These are phyloP conservation scores for Nicotiana benthamiana DNA, from an alignment of 257 asterid genomes.

Conservation along the genomic window DNA sequence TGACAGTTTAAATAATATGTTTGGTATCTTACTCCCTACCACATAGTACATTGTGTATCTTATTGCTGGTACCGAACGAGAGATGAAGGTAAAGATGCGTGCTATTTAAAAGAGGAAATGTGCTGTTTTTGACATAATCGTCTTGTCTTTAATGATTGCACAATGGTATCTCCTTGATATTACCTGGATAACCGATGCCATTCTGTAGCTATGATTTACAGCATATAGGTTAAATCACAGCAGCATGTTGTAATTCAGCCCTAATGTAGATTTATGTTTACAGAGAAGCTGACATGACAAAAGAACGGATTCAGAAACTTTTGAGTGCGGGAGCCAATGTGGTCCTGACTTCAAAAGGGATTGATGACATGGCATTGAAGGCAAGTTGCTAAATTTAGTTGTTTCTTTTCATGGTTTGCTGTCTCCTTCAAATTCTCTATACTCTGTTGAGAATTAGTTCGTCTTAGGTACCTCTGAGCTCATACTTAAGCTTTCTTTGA, in stretches of 20 bases:
- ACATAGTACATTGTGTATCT: not conserved
- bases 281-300: slow-evolving; percentile 97
- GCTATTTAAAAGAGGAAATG: not conserved
- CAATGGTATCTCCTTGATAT: not conserved
- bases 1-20: not conserved
- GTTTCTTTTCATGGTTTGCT: not conserved
- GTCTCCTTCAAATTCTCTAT: not conserved
- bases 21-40: not conserved
- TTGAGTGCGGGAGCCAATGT: slow-evolving; percentile 98
- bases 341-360: slow-evolving; percentile 84
- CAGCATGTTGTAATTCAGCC: not conserved
- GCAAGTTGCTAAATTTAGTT: slow-evolving; percentile 27
- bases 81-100: not conserved
- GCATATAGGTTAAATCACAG: not conserved
- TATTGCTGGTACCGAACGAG: not conserved
- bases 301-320: slow-evolving; percentile 88
- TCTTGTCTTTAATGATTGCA: not conserved
- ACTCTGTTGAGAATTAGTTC: not conserved
- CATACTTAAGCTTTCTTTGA: not conserved
- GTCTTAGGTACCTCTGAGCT: not conserved
- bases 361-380: slow-evolving; percentile 99
- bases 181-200: not conserved
- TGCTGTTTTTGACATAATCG: not conserved
- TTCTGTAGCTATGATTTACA: not conserved
- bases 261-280: slow-evolving; percentile 8